phyloP scores from a whole-genome alignment of 73 alveolate genomes.

The Uronychia setigera region DNA sequence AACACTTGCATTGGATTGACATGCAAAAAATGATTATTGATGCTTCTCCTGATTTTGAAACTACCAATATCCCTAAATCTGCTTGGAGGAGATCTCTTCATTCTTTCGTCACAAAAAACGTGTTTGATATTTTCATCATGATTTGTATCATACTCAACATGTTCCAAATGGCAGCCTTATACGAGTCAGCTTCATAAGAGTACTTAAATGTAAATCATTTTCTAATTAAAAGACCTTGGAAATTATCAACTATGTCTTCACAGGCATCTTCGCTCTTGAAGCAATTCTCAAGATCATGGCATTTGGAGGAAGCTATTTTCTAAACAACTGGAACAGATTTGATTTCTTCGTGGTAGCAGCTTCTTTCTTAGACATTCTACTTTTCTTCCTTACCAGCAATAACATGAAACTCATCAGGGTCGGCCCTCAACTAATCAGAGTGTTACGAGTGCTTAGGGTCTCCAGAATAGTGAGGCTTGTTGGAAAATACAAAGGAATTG shows the following conservation, averaged over 20 bases:
- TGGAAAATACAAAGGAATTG: slow-evolving; percentile 58
- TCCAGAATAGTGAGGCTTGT: slow-evolving; percentile 59
- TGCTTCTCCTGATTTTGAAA: slow-evolving; percentile 53
- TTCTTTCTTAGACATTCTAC: slow-evolving; percentile 36
- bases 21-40: slow-evolving; percentile 58
- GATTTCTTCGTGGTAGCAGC: slow-evolving; percentile 66
- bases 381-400: slow-evolving; percentile 12
- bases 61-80: slow-evolving; percentile 53
- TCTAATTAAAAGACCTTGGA: slow-evolving; percentile 42
- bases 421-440: slow-evolving; percentile 67
- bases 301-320: slow-evolving; percentile 48
- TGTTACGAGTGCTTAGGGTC: slow-evolving; percentile 58
- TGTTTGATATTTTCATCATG: slow-evolving; percentile 83
- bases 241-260: slow-evolving; percentile 33
- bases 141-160: slow-evolving; percentile 79
- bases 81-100: not conserved
- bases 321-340: slow-evolving; percentile 45
- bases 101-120: slow-evolving; percentile 31
- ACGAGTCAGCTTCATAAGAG: slow-evolving; percentile 69
- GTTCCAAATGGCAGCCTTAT: slow-evolving; percentile 82
- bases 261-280: slow-evolving; percentile 44
- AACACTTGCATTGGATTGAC: slow-evolving; percentile 60
- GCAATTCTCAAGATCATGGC: slow-evolving; percentile 39
- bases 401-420: slow-evolving; percentile 35
- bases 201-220: slow-evolving; percentile 3